A percentile compares a stretch with the other conserved stretches of the same genome.
These are phyloP conservation scores for Diaporthe helianthi DNA, from an alignment of 2,329 filamentous ascomycete species.

Conservation along the genomic window DNA sequence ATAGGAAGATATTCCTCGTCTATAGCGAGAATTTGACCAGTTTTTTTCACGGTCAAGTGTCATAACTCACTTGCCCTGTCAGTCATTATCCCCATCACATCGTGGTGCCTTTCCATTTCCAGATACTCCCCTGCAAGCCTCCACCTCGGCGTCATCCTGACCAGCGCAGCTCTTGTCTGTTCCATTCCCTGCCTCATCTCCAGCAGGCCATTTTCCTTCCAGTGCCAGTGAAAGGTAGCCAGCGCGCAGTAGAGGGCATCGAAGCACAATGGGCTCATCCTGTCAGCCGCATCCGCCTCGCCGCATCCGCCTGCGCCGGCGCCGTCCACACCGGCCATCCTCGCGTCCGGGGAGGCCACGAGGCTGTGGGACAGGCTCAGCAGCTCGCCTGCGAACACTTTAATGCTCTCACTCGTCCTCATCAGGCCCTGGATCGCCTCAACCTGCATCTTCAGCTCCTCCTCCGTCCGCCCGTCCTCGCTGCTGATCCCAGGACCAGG, in stretches of 20 bases:
- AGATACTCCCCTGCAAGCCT: slow-evolving; percentile 47
- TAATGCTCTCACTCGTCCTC: slow-evolving; percentile 40
- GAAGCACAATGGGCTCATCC: slow-evolving; percentile 46
- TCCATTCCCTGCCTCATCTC: slow-evolving; percentile 42
- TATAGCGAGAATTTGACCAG: neutral
- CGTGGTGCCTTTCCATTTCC: slow-evolving; percentile 46
- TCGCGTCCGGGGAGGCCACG: neutral
- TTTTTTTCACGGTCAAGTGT: neutral
- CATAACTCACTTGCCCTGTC: slow-evolving; percentile 18
- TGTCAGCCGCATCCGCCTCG: slow-evolving; percentile 37
- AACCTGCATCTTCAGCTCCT: slow-evolving; percentile 43
- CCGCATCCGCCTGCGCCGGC: no score
- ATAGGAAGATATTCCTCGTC: neutral
- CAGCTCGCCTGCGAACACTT: slow-evolving; percentile 41
- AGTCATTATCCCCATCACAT: slow-evolving; percentile 41
- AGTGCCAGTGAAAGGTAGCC: slow-evolving; percentile 47
- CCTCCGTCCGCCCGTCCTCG: slow-evolving; percentile 46
- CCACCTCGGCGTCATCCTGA: slow-evolving; percentile 44
- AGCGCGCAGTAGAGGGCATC: slow-evolving; percentile 48
- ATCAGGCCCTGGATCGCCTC: slow-evolving; percentile 45
- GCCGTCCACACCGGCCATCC: neutral
- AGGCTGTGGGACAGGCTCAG: slow-evolving; percentile 24
- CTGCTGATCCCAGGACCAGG: slow-evolving; percentile 38
- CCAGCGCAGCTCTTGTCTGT: slow-evolving; percentile 41
- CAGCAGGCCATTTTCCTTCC: slow-evolving; percentile 46